A percentile compares a stretch with the other conserved stretches of the same genome.
Conservation (phyloP, 1,284 basidiomycete species). For the Tilletia caries region DNA sequence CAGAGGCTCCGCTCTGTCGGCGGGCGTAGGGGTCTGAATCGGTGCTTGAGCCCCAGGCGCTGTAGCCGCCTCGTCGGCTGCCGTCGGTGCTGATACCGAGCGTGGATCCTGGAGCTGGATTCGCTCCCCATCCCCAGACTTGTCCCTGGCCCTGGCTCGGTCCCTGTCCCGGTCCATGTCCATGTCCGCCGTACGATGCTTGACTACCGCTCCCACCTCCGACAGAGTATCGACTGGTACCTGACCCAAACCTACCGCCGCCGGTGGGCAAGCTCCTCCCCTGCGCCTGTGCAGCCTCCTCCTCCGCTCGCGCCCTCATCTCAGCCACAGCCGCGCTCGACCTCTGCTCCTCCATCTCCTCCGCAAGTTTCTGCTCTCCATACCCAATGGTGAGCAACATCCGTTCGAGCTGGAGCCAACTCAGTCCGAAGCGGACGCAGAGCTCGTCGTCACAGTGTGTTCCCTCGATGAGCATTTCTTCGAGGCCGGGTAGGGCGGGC, state of each 20-base stretch:
- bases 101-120: background rate
- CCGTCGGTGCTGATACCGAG: too few species aligned
- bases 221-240: background rate
- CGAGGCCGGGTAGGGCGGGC: background rate
- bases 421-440: constrained; percentile 73
- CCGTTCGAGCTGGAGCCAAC: constrained; percentile 75
- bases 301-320: constrained; percentile 7
- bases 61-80: too few species aligned
- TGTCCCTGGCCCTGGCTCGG: too few species aligned
- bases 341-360: constrained; percentile 10
- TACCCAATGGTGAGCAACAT: constrained; percentile 65
- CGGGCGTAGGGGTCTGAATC: too few species aligned
- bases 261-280: background rate
- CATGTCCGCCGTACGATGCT: too few species aligned
- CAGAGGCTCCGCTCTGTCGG: too few species aligned
- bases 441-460: constrained; percentile 88
- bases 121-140: background rate
- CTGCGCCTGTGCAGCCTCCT: background rate
- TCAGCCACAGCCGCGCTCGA: background rate
- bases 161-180: too few species aligned
- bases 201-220: background rate
- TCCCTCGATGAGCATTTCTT: constrained; percentile 65
- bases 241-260: background rate
- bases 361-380: background rate
- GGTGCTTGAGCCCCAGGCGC: too few species aligned